Base-by-base conservation (phyloP, 2,329 filamentous ascomycete species). In the Didymella exigua region DNA sequence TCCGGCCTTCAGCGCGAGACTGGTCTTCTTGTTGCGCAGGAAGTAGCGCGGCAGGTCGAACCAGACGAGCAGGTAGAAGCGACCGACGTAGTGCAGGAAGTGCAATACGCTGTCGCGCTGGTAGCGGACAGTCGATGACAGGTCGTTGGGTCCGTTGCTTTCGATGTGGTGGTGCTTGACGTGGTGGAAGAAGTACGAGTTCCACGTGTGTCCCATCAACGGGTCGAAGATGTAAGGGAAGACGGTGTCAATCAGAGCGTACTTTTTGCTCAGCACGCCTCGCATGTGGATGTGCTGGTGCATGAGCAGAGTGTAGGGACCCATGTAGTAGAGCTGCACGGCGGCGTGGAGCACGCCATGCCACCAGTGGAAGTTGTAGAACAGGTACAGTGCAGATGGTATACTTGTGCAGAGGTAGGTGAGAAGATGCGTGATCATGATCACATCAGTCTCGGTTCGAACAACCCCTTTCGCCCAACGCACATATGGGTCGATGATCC, bases 81-180 rank as follows among this genome's bases (percentile, higher is more conserved):
- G 85, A 2, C 84, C 86, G 18, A 91, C 79, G 64, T 93, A 93
- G 63, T 83, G 81, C n/a, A 87, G 71, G 59, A 93, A 91, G 68
- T 91, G 78, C 58, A 76, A 75, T 1, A 86, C 56, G 49, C 84
- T 82, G 70, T 93, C 90, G 5, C 90, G 83, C 70, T 92, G 88
- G 72, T 90, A 93, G 13, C 87, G 82, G 31, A 93, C 82, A 0
- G 90, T 93, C 0, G 88, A 89, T 1, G 87, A 90, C 0, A 92
- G 79, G 67, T 93, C 90, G 41, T 87, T 82, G 0, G 89, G 89
- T 0, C 90, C 90, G 65, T 93, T 93, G 58, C 86, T 88, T 75
- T 93, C 90, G 50, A 93, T 86, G 62, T 93, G 90, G 69, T 93
- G 90, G 68, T 92, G 89, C 78, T 93, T 93, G 69, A 93, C 89